Base-by-base conservation (phyloP, 352 stramenopile genomes). In the Plasmopara halstedii region DNA sequence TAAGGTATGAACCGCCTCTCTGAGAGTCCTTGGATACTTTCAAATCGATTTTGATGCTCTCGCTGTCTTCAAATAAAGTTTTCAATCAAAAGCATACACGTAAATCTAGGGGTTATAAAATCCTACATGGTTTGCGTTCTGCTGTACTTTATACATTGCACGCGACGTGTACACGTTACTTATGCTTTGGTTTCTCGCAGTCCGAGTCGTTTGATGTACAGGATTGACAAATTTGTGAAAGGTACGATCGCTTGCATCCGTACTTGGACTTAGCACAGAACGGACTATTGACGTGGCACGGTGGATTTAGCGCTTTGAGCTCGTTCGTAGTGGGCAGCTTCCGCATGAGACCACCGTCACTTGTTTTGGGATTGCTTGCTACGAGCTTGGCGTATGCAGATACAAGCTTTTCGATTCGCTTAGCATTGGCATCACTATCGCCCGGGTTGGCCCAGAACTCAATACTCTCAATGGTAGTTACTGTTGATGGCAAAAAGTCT, bases 371-470 rank as follows among this genome's bases (percentile, higher is more conserved):
- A 32, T 69, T 79, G 1, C 26, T 32, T 1, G 48, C 42, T 23
- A 82, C 58, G 13, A 62, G 22, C n/a, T 52, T 32, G 22, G 67
- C 62, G 58, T 90, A 90, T 32, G 52, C 51, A 9, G 70, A 40
- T 5, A 90, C 56, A 10, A 90, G 51, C 17, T 56, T 70, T 27
- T 62, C 41, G 9, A 60, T 57, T 17, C 78, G 78, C 18, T 51
- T 43, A 4, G 53, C 46, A 47, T 88, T 90, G 46, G 69, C 67
- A 10, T 53, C 26, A 31, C 50, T 53, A 27, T 71, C 56, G 3
- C 53, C 40, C 7, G 78, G 75, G 22, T 85, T 66, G 19, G 43
- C 33, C 78, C 78, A 90, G 63, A 90, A 90, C 17, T 68, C 61
- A 17, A 88, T 47, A 23, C 67, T 62, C 41, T 66, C 21, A 17